Percentiles rank a stretch among this genome's conserved stretches.
Conservation (phyloP, 352 stramenopile genomes). For the Phytophthora ohioensis region DNA sequence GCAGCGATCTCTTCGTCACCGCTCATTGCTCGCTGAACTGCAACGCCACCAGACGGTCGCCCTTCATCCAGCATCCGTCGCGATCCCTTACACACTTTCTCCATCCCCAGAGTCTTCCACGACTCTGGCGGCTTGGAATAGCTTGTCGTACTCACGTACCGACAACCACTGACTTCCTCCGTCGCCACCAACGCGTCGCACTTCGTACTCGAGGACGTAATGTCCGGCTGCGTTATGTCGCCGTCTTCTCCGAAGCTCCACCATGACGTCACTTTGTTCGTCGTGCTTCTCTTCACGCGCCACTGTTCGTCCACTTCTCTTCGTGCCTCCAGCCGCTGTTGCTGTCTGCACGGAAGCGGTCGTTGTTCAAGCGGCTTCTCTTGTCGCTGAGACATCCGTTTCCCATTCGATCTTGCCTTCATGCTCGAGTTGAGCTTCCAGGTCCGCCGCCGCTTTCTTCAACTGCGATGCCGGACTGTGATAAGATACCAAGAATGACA, state of each 20-base stretch:
- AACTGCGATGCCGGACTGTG: not conserved
- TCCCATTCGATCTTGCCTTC: not conserved
- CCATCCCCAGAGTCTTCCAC: constrained; percentile 5
- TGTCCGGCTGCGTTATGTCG: not conserved
- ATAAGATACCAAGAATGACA: constrained; percentile 2
- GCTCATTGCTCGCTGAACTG: no score
- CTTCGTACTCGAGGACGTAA: not conserved
- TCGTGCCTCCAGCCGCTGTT: not conserved
- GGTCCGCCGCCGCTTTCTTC: not conserved
- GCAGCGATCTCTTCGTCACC: no score
- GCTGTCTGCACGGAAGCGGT: not conserved
- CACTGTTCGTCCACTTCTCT: not conserved
- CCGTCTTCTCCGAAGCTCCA: not conserved
- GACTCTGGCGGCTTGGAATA: not conserved
- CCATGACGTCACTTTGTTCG: not conserved
- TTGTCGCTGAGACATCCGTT: not conserved
- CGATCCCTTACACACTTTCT: constrained; percentile 8
- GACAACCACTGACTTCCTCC: no score
- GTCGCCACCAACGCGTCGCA: no score
- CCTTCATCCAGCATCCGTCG: no score
- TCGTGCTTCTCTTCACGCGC: not conserved
- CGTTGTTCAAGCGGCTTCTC: not conserved
- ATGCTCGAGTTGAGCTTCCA: not conserved
- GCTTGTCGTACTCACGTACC: no score
- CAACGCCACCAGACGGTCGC: no score